Evolutionary conservation across 2,329 filamentous ascomycete genomes (phyloP).

Genomic region (Epichloe sylvatica): DNA sequence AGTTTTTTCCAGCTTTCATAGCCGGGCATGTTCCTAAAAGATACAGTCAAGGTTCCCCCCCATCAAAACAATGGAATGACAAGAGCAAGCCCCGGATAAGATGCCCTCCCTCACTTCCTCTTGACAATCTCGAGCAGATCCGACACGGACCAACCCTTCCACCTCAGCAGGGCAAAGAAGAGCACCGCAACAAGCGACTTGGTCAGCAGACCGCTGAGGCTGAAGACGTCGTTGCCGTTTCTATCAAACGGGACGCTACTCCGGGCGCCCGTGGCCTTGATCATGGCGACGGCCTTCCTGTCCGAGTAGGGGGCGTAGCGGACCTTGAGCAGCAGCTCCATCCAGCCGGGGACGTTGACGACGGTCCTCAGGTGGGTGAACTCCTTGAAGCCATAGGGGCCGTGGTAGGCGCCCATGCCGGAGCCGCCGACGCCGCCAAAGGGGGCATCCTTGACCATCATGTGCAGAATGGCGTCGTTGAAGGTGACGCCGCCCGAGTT

Average conservation of each 20-base stretch:
- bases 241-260: constrained; percentile 6
- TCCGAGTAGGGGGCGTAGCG: constrained; percentile 12
- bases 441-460: constrained; percentile 23
- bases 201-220: constrained; percentile 1
- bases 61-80: background rate
- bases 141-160: constrained; percentile 4
- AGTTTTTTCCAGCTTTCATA: too few species aligned
- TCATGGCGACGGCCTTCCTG: constrained; percentile 7
- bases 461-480: constrained; percentile 28
- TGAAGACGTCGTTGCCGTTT: constrained; percentile 3
- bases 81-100: background rate
- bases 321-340: constrained; percentile 8
- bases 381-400: constrained; percentile 24
- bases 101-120: background rate
- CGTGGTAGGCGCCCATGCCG: constrained; percentile 30
- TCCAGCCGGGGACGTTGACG: constrained; percentile 6
- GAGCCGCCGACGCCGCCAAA: constrained; percentile 33
- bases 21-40: too few species aligned
- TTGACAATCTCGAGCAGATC: background rate
- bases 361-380: constrained; percentile 17
- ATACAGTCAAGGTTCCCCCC: too few species aligned
- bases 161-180: constrained; percentile 3
- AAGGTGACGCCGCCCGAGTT: constrained; percentile 31
- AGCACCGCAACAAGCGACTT: constrained; percentile 4
- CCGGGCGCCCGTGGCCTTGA: constrained; percentile 2